Conservation (phyloP, 495 filamentous ascomycete species). For the Opeltia flavorubescens region DNA sequence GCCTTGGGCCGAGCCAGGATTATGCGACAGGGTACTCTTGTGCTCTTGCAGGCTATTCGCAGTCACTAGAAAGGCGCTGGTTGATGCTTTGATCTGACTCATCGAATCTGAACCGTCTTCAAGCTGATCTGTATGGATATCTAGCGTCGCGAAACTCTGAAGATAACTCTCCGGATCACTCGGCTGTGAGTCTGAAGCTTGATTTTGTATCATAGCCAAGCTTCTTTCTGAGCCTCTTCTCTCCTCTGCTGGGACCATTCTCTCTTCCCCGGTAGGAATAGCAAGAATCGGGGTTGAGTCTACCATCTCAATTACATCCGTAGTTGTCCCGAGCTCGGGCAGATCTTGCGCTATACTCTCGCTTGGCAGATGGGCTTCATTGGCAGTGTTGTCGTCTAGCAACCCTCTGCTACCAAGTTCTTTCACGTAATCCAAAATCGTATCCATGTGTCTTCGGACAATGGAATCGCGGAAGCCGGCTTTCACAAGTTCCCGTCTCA, state of each 20-base stretch:
- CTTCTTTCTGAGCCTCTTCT: background rate
- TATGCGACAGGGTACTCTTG: background rate
- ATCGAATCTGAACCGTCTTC: background rate
- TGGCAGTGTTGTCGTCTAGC: conserved; percentile 5
- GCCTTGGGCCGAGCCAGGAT: too few species aligned
- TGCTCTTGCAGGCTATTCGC: background rate
- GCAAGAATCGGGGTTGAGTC: background rate
- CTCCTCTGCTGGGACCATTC: background rate
- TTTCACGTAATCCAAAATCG: conserved; percentile 9
- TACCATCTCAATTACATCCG: too few species aligned
- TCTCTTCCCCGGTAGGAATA: background rate
- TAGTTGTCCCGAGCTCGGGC: too few species aligned
- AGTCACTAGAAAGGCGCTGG: background rate
- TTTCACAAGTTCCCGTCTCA: conserved; percentile 34
- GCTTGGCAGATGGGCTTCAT: background rate
- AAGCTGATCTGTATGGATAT: background rate
- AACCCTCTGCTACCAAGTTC: conserved; percentile 9
- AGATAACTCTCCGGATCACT: background rate
- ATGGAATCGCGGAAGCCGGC: conserved; percentile 38
- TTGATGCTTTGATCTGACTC: background rate
- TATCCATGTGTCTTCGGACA: conserved; percentile 32
- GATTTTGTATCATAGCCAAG: background rate
- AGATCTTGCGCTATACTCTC: background rate
- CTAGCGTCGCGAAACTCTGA: background rate
- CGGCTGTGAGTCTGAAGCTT: background rate